Evolutionary conservation across 1,284 basidiomycete genomes (phyloP).

Genomic region (Trametes hirsuta): DNA sequence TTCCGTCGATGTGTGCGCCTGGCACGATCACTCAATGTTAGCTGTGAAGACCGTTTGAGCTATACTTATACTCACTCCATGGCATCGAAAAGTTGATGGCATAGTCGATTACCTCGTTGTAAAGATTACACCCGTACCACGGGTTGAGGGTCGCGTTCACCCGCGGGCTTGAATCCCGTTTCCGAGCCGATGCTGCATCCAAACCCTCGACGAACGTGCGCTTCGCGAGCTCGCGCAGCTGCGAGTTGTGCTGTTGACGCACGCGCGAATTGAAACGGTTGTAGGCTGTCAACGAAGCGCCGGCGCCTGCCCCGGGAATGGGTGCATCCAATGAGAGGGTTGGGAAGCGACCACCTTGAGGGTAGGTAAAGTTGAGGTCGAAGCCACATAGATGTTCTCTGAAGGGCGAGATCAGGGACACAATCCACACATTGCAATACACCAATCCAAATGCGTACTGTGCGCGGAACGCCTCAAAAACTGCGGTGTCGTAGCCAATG

Average conservation of each 20-base stretch:
- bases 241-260: neutral
- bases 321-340: conserved; percentile 29
- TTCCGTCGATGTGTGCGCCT: conserved; percentile 4
- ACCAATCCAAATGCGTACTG: conserved; percentile 50
- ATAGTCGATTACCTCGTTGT: conserved; percentile 41
- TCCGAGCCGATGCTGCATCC: conserved; percentile 5
- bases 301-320: neutral
- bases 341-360: conserved; percentile 60
- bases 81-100: conserved; percentile 52
- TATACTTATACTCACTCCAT: conserved; percentile 54
- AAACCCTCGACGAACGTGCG: neutral
- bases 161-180: conserved; percentile 31
- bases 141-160: conserved; percentile 38
- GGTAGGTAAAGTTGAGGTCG: conserved; percentile 72
- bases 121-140: conserved; percentile 41
- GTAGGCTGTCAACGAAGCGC: neutral
- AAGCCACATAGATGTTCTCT: conserved; percentile 67
- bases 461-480: conserved; percentile 67
- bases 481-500: conserved; percentile 67
- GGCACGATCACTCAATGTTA: neutral
- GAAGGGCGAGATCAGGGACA: conserved; percentile 25
- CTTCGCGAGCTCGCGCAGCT: conserved; percentile 1
- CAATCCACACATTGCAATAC: neutral
- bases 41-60: neutral
- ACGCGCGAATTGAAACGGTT: neutral